A percentile compares a stretch with the other conserved stretches of the same genome.
phyloP scores from a whole-genome alignment of 768 basidiomycete species.

The Lentinula guzmanii region DNA sequence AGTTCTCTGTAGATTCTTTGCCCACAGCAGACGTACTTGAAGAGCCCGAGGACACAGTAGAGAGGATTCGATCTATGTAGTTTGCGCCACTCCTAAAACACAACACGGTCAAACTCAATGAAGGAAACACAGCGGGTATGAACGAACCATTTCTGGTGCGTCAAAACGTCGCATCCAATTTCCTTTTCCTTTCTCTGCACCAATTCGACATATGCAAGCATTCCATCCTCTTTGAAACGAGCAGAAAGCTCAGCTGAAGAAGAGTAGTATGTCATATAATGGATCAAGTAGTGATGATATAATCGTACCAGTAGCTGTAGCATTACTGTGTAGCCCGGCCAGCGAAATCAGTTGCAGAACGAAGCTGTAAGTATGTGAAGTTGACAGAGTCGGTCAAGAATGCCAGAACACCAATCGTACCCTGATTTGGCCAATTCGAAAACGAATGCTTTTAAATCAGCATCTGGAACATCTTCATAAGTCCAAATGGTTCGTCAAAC shows the following conservation, averaged over 20 bases:
- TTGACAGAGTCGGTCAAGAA: neutral
- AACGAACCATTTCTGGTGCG: constrained; percentile 84
- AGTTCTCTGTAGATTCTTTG: constrained; percentile 85
- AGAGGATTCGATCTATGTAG: constrained; percentile 83
- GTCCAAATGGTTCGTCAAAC: neutral
- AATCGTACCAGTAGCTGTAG: constrained; percentile 62
- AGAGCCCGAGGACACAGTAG: constrained; percentile 80
- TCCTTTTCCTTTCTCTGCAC: constrained; percentile 87
- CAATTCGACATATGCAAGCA: constrained; percentile 88
- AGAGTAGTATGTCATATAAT: neutral
- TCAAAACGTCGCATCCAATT: constrained; percentile 84
- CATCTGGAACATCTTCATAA: constrained; percentile 35
- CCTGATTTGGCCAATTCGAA: constrained; percentile 92
- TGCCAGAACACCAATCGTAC: constrained; percentile 25
- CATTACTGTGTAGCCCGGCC: constrained; percentile 84
- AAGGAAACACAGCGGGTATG: neutral
- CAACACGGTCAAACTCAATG: neutral
- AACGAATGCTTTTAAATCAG: constrained; percentile 75
- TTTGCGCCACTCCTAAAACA: constrained; percentile 76
- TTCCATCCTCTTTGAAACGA: constrained; percentile 80
- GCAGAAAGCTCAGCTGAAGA: constrained; percentile 68
- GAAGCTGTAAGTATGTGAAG: constrained; percentile 43
- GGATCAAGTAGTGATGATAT: neutral
- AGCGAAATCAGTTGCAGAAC: constrained; percentile 87
- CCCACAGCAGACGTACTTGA: constrained; percentile 82